Base-by-base conservation (phyloP, 371 early-diverging fungal genomes). In the Mortierella sp. region DNA sequence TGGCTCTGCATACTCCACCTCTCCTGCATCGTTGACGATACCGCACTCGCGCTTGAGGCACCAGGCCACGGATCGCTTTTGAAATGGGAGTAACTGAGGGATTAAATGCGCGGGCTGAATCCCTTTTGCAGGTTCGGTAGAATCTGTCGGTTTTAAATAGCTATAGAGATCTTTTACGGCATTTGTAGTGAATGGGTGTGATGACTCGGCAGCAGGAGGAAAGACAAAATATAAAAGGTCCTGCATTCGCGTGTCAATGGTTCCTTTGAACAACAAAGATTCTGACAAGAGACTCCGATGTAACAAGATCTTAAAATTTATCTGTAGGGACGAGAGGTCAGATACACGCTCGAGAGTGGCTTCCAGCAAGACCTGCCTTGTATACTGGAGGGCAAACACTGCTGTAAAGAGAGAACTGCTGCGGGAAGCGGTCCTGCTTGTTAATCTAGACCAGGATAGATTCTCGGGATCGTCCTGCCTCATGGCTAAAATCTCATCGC, bases 101-200 rank as follows among this genome's bases (percentile, higher is more conserved):
- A 36, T 38, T 11, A 77, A 59, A 2, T 28, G 11, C 32, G 33
- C 38, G 13, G 72, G 77, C 13, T 77, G 77, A 16, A 77, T 65
- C 7, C 58, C 58, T 16, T n/a, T 22, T 19, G 69, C 65, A 6
- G 77, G 53, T 11, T 66, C 66, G 32, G 13, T 24, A 3, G 48
- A 48, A 19, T 60, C 33, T 3, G 61, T 60, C 4, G 77, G 69
- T 21, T 28, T 63, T 15, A 77, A n/a, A 22, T 77, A 69, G 3
- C 68, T 50, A 53, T 77, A 77, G 4, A 77, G 66, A 48, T 77
- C 77, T 21, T 65, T 72, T 60, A 77, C 69, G 19, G 77, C 58
- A 58, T 76, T 62, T 15, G 60, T 13, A 0, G 76, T 70, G 45
- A 70, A 67, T 7, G 19, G 55, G 11, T 13, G 48, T 2, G 53